phyloP scores from a whole-genome alignment of 441 rosid genomes.

The Manihot esculenta region DNA sequence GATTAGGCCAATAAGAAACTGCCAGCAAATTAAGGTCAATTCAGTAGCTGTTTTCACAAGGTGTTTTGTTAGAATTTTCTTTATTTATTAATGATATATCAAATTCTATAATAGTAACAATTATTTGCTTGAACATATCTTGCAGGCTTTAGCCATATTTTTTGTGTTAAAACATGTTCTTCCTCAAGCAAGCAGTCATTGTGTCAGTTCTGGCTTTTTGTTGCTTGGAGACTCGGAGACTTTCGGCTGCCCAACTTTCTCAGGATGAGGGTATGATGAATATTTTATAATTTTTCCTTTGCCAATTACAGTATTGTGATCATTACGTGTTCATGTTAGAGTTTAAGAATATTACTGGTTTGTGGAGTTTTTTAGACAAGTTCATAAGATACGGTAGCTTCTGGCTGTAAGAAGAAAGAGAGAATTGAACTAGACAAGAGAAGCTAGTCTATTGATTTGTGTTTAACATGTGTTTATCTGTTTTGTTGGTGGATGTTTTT shows the following conservation, averaged over 20 bases:
- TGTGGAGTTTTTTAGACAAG: neutral
- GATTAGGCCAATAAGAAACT: too few relatives aligned
- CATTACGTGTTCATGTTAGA: neutral
- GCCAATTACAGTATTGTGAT: too few relatives aligned
- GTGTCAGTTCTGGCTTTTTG: conserved; percentile 6
- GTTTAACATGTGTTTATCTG: neutral
- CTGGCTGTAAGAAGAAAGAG: too few relatives aligned
- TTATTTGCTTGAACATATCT: neutral
- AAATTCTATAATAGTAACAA: neutral
- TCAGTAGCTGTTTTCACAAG: too few relatives aligned
- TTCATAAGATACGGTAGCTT: too few relatives aligned
- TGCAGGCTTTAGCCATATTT: too few relatives aligned
- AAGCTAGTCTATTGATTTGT: neutral
- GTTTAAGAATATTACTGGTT: neutral
- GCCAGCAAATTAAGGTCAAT: too few relatives aligned
- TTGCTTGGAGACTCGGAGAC: conserved; percentile 2
- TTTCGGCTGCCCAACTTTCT: conserved; percentile 8
- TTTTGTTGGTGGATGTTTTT: neutral
- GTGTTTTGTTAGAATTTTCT: too few relatives aligned
- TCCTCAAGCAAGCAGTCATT: neutral
- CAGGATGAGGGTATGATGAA: conserved; percentile 17
- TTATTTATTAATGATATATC: neutral
- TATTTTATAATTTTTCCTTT: too few relatives aligned
- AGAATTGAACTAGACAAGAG: neutral
- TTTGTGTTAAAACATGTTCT: neutral